Base-by-base conservation (phyloP, 164 flowering plant genomes). In the Cinnamomum micranthum region DNA sequence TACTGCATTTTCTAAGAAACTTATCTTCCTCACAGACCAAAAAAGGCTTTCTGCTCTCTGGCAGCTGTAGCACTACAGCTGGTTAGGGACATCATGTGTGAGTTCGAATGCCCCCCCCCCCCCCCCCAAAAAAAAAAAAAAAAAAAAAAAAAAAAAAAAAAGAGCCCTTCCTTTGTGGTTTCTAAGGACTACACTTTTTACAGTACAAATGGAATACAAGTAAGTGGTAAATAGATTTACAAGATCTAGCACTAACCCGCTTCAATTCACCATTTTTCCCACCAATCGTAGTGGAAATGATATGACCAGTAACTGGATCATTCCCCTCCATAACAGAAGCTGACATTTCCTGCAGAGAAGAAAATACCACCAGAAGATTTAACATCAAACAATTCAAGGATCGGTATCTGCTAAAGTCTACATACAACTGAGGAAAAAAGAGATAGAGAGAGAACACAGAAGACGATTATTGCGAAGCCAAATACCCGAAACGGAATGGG, bases 181-280 rank as follows among this genome's bases (percentile, higher is more conserved):
- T 41, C 10, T 7, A 41, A 41, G 47, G 47, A 41, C 47, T 7
- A 41, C 9, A 41, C 47, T 41, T 35, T 35, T 9, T 41, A 41
- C 2, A 6, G 2, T 41, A 41, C 47, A 41, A 41, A 41, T 41
- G 47, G 47, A 41, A 41, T 41, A 41, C 10, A 41, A 41, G 10
- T 7, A 35, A 35, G 47, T 6, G 47, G 11, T 41, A 9, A 41
- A 41, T 33, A 22, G 19, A 69, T 31, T 24, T 12, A 9, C 27
- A 73, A 35, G 64, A 50, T 65, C 33, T 7, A 69, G 73, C 28
- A 47, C 85, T 62, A 6, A 91, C 98, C 90, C 75, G 86, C 82
- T 94, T 94, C 20, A 93, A 89, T 83, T 92, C 93, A 35, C 95
- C 97, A 87, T 94, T 92, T 84, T 90, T 92, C 73, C 98, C 98